Evolutionary conservation across 768 basidiomycete species (phyloP).

Genomic region (Russula foetens): DNA sequence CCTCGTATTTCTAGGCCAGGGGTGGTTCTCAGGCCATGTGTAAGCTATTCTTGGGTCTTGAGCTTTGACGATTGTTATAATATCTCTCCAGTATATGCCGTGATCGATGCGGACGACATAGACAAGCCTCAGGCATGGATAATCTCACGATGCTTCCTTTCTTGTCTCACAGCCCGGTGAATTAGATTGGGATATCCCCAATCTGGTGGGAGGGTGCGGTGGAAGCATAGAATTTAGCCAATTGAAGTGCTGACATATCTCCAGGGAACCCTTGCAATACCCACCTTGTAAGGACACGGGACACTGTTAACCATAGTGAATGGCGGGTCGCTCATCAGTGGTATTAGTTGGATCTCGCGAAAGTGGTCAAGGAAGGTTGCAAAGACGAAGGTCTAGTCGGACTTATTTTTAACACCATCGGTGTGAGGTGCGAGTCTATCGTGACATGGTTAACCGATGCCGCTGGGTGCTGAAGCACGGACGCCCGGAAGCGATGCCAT

Average conservation of each 20-base stretch:
- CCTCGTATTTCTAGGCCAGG: slow-evolving; percentile 33
- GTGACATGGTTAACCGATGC: neutral
- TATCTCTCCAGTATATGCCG: slow-evolving; percentile 56
- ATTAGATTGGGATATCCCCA: slow-evolving; percentile 77
- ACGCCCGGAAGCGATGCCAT: slow-evolving; percentile 58
- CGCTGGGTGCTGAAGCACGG: neutral
- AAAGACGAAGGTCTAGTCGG: slow-evolving; percentile 74
- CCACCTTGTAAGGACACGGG: slow-evolving; percentile 52
- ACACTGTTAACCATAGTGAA: neutral
- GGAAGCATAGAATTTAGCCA: neutral
- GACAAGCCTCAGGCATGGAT: slow-evolving; percentile 67
- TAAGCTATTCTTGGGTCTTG: slow-evolving; percentile 31
- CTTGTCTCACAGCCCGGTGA: neutral
- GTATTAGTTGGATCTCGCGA: slow-evolving; percentile 66
- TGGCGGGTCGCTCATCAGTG: neutral
- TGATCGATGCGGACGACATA: slow-evolving; percentile 72
- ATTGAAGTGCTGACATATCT: neutral
- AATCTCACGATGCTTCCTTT: neutral
- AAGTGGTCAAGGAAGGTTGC: slow-evolving; percentile 77
- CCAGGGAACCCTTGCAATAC: slow-evolving; percentile 81
- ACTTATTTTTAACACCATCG: slow-evolving; percentile 78
- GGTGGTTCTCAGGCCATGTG: slow-evolving; percentile 86
- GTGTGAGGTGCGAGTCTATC: slow-evolving; percentile 51
- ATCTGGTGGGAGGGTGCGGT: slow-evolving; percentile 87
- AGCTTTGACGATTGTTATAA: neutral